Base-by-base conservation (phyloP, 73 alveolate species). In the Breviolum minutum region DNA sequence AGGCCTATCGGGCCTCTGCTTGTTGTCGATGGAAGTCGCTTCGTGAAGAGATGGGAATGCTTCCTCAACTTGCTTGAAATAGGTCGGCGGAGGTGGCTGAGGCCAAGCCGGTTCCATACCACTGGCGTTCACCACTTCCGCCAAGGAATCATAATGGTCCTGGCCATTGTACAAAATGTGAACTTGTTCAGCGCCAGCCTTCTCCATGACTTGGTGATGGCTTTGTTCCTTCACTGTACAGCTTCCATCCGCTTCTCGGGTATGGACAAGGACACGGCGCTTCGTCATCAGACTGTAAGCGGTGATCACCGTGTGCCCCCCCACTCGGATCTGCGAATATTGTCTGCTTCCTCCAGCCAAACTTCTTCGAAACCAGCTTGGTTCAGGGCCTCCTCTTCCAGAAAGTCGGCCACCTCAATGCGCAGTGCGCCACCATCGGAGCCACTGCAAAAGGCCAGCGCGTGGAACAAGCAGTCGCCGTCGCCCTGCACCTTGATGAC, bases 401-500 rank as follows among this genome's bases (percentile, higher is more conserved):
- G 16, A 64, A 32, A 80, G 68, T 80, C 89, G 0, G 89, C 89
- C 1, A 80, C 89, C 26, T 80, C 89, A 11, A 80, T 48, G 26
- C 89, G 89, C 68, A 80, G 89, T 8, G 89, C 89, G 16, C 32
- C 89, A 0, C 89, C 89, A 29, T 80, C 66, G n/a, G 17, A 30
- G n/a, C 30, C n/a, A 22, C 30, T 24, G 66, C 10, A 48, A 14
- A 29, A 48, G 66, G 68, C 89, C 68, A 80, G 89, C 89, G 89
- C 89, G 27, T 80, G 89, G 66, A 80, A 80, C 0, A 80, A 69
- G 66, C 89, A 80, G 30, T 80, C 89, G 26, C 89, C 89, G 66
- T 80, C 89, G 0, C 69, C 89, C 0, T 11, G 48, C 26, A 80
- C 89, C 30, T 30, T 30, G 63, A 80, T 24, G 27, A 80, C 66